Evolutionary conservation across 2,329 filamentous ascomycete species (phyloP).

Genomic region (Periconia macrospinosa): DNA sequence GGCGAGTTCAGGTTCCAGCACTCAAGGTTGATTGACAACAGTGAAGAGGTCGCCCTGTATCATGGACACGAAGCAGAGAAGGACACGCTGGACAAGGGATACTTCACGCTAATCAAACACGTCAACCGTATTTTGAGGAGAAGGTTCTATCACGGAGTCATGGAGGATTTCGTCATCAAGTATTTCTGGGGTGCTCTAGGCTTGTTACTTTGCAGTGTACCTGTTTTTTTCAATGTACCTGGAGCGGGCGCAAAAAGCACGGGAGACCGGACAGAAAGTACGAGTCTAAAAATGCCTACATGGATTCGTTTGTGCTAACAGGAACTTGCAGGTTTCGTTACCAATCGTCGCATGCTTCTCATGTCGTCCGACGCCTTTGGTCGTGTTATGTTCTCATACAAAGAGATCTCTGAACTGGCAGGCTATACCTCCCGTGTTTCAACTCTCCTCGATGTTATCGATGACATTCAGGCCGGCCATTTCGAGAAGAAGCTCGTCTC

Average conservation of each 20-base stretch:
- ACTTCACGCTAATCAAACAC: slow-evolving; percentile 98
- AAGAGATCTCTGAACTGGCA: slow-evolving; percentile 93
- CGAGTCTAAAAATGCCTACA: slow-evolving; percentile 21
- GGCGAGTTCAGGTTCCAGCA: slow-evolving; percentile 97
- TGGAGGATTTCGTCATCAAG: slow-evolving; percentile 99
- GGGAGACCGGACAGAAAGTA: slow-evolving; percentile 68
- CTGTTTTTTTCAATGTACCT: slow-evolving; percentile 92
- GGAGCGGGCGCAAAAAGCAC: slow-evolving; percentile 59
- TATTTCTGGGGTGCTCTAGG: slow-evolving; percentile 98
- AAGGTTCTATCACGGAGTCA: slow-evolving; percentile 95
- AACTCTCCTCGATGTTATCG: slow-evolving; percentile 88
- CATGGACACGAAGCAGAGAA: slow-evolving; percentile 92
- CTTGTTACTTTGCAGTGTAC: slow-evolving; percentile 87
- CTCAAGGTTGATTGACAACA: slow-evolving; percentile 91
- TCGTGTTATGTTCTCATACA: slow-evolving; percentile 90
- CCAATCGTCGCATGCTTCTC: slow-evolving; percentile 87
- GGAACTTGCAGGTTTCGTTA: slow-evolving; percentile 71
- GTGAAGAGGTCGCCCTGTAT: slow-evolving; percentile 92
- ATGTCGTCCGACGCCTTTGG: slow-evolving; percentile 95
- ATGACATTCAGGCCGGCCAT: slow-evolving; percentile 83
- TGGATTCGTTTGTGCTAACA: slow-evolving; percentile 9
- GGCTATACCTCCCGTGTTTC: slow-evolving; percentile 94
- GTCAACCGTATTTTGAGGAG: slow-evolving; percentile 92
- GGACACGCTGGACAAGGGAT: slow-evolving; percentile 94
- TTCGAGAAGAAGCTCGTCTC: slow-evolving; percentile 98